Evolutionary conservation across 257 asterid species (phyloP), one percentile per base, ranked within the genome.

Genomic region (Ophiorrhiza pumila): DNA sequence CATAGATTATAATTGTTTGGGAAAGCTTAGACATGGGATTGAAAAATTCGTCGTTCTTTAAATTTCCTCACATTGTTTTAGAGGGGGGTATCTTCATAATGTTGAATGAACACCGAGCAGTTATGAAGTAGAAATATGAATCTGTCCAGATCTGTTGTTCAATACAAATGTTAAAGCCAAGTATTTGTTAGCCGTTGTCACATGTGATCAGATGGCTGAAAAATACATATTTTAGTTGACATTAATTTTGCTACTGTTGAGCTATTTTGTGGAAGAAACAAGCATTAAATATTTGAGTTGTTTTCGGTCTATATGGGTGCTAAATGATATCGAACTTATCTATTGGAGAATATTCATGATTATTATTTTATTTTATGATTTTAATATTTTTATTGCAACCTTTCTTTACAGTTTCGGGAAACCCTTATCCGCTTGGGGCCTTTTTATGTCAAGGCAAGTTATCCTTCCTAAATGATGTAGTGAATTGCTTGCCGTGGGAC

Each of bases 341-440:
- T 31, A 11, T 2, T 1, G 45, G 4, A 50, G 18, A 49, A 11
- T 13, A 67, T 68, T 29, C 41, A 23, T 15, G 9, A 47, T 2
- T 27, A 17, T 34, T 4, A 52, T 68, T 17, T 5, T 32, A 32
- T 50, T 14, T 32, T 34, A 13, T 52, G 43, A 50, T 10, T 18
- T 45, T 37, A 20, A 47, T 47, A 18, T 47, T 34, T 39, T 34
- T 17, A 15, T 69, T 14, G 6, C 50, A 10, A 45, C 56, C 12
- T 34, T 29, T 61, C 55, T 73, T 83, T 89, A 89, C 99, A 95
- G 99, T 91, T 95, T 81, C 96, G 98, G 60, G 91, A 85, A 81
- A 92, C 91, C 65, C 99, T 95, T 57, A 92, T 95, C 69, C 77
- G 78, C 72, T 71, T 94, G 97, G 99, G 99, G 69, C 98, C 99